Conservation (phyloP, 768 basidiomycete species). For the Krasilnikovozyma curviuscula region DNA sequence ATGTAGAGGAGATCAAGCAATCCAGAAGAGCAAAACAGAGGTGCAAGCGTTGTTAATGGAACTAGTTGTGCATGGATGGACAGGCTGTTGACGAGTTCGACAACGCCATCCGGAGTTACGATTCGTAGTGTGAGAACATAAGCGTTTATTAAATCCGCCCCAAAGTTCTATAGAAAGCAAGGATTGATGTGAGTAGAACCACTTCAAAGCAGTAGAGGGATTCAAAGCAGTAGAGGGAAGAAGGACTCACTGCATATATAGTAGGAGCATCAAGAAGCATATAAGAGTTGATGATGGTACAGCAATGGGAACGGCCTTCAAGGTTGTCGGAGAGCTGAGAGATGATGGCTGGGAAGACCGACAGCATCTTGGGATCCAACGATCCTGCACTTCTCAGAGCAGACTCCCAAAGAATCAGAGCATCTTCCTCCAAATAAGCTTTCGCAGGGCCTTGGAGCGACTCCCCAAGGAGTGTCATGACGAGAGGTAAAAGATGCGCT, state of each 20-base stretch:
- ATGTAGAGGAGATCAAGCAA: no score
- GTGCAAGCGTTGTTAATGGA: no score
- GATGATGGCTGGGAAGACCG: conserved; percentile 3
- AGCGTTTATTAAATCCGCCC: no score
- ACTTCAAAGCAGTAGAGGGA: no score
- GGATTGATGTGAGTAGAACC: no score
- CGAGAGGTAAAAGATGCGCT: not conserved
- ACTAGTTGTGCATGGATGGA: no score
- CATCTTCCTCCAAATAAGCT: conserved; percentile 7
- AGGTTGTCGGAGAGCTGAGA: conserved; percentile 1
- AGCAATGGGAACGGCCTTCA: not conserved
- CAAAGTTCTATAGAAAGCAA: no score
- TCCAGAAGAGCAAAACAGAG: no score
- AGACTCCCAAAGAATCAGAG: conserved; percentile 8
- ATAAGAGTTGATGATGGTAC: conserved; percentile 9
- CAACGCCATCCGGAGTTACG: no score
- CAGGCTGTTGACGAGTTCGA: no score
- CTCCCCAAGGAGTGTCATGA: not conserved
- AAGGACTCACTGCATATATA: not conserved
- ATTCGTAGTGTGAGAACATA: no score
- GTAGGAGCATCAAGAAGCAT: conserved; percentile 2
- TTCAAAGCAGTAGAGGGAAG: no score
- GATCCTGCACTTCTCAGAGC: not conserved
- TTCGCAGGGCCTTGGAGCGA: conserved; percentile 7
- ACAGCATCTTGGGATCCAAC: not conserved